These are phyloP conservation scores for Coemansia sp. DNA, from an alignment of 192 early-diverging fungal species.

Conservation along the genomic window DNA sequence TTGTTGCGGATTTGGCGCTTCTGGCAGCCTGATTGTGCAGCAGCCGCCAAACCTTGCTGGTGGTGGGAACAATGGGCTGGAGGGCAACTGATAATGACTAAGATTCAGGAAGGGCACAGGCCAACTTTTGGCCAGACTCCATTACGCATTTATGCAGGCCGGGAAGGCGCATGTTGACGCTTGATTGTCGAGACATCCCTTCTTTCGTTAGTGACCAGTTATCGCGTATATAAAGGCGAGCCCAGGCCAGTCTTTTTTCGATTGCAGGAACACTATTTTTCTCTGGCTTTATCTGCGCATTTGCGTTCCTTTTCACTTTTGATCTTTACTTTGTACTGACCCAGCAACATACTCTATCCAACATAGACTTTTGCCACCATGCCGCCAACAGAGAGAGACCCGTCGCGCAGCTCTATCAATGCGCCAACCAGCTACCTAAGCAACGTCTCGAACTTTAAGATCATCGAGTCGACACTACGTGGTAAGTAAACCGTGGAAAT, in stretches of 20 bases:
- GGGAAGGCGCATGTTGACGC: neutral
- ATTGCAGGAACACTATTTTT: neutral
- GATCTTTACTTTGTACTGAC: neutral
- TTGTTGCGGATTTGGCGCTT: no score
- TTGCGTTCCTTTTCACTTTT: conserved; percentile 6
- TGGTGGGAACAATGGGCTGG: neutral
- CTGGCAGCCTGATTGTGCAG: neutral
- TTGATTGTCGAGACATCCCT: conserved; percentile 12
- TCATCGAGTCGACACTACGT: conserved; percentile 94
- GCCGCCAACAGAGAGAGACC: conserved; percentile 38
- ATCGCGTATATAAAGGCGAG: conserved; percentile 3
- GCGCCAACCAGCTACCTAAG: conserved; percentile 67
- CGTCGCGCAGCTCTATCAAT: conserved; percentile 48
- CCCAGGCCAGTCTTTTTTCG: neutral
- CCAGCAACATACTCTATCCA: neutral
- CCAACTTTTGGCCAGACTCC: neutral
- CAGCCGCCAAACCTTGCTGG: neutral
- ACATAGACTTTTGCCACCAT: conserved; percentile 42
- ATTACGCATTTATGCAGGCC: conserved; percentile 20
- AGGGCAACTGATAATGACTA: conserved; percentile 3
- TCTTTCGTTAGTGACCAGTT: conserved; percentile 14
- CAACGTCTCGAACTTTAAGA: conserved; percentile 87
- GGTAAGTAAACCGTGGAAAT: conserved; percentile 66
- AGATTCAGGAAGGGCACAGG: conserved; percentile 7
- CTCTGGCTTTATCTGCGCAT: neutral